Percentiles rank a stretch among this genome's conserved stretches.
Conservation (phyloP, 2,329 filamentous ascomycete species). For the Arthrobotrys entomopaga region DNA sequence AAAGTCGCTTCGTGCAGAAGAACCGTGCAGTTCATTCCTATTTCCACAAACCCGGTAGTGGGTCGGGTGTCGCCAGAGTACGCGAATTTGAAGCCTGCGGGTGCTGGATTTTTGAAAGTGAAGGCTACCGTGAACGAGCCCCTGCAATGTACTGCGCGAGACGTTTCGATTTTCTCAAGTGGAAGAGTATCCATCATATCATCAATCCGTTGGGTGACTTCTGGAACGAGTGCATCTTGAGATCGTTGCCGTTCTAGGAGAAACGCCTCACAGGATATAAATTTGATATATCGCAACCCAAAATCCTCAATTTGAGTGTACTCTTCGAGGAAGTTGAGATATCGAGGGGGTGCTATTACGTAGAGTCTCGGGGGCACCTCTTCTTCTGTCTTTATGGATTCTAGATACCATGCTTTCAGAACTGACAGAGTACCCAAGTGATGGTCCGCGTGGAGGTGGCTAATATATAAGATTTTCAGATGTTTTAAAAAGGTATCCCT, state of each 20-base stretch:
- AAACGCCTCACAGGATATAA: slow-evolving; percentile 65
- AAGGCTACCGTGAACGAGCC: slow-evolving; percentile 80
- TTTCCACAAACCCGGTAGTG: slow-evolving; percentile 73
- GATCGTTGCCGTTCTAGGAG: slow-evolving; percentile 57
- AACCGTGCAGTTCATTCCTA: slow-evolving; percentile 80
- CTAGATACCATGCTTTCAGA: slow-evolving; percentile 82
- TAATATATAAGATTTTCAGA: slow-evolving; percentile 87
- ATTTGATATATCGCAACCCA: slow-evolving; percentile 70
- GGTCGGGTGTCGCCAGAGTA: slow-evolving; percentile 96
- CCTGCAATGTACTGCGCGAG: slow-evolving; percentile 72
- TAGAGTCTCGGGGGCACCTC: slow-evolving; percentile 57
- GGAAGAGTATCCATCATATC: slow-evolving; percentile 55
- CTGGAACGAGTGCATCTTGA: slow-evolving; percentile 60
- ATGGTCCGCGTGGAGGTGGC: slow-evolving; percentile 95
- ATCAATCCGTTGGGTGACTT: slow-evolving; percentile 44
- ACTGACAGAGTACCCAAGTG: slow-evolving; percentile 85
- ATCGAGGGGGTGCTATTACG: slow-evolving; percentile 56
- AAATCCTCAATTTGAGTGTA: slow-evolving; percentile 81
- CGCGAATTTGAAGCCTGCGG: slow-evolving; percentile 79
- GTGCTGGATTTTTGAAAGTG: slow-evolving; percentile 71
- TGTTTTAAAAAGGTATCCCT: slow-evolving; percentile 78
- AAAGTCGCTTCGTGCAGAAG: slow-evolving; percentile 97
- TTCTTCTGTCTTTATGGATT: slow-evolving; percentile 62
- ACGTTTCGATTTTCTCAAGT: slow-evolving; percentile 59
- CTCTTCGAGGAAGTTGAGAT: slow-evolving; percentile 77